Base-by-base conservation (phyloP, 352 stramenopile species). In the Globisporangium nagaii region DNA sequence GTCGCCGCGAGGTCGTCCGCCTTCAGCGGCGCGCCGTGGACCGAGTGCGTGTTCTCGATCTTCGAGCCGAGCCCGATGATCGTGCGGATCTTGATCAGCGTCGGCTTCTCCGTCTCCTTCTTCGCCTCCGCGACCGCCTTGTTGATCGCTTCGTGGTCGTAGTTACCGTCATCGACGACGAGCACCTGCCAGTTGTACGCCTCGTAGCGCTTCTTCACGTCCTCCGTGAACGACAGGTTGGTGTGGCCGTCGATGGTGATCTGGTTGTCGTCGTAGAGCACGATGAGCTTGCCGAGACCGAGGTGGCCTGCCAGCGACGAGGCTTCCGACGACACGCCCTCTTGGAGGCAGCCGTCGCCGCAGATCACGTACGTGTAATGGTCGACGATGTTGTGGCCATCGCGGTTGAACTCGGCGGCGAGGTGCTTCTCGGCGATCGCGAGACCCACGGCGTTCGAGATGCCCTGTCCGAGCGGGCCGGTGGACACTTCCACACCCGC, bases 231-330 rank as follows among this genome's bases (percentile, higher is more conserved):
- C 58, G 86, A 96, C 36, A 99, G 63, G 49, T 90, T 75, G 17
- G 97, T 99, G 67, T 83, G 64, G 62, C 97, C 97, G 73, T 99
- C 97, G 77, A 99, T 99, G 25, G 97, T 99, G 77, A 99, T 99
- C 62, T 97, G 84, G 77, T 99, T 99, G 79, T 99, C 97, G 67
- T 99, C 97, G 78, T 99, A 99, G 12, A 99, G 75, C 42, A 99
- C 96, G 71, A 99, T 99, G 50, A 99, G 82, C 74, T 98, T 98
- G 68, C 96, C 96, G 5, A 99, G 80, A 24, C 96, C 96, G 37
- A 99, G 80, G 71, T 99, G 97, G 27, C 97, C 97, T 11, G 96
- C 97, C 28, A 99, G 79, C 51, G 91, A 98, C 55, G 72, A 97
- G 25, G 96, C 84, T 71, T 99, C 97, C 37, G 80, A 92, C 31